Evolutionary conservation across 2,329 filamentous ascomycete species (phyloP).

Genomic region (Blastomyces gilchristii): DNA sequence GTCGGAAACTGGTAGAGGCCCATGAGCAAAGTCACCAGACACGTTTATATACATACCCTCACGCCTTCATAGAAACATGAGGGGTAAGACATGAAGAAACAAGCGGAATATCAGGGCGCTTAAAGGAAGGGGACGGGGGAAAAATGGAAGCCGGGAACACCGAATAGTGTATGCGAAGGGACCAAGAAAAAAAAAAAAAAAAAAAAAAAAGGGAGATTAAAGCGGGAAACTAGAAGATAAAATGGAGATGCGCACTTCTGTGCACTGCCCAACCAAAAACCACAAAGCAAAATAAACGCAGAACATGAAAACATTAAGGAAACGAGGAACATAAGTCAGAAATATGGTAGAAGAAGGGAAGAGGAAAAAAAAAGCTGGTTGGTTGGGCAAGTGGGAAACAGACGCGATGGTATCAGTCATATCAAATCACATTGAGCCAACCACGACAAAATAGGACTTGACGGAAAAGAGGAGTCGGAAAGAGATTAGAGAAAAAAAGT

Average conservation of each 20-base stretch:
- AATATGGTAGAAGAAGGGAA: slow-evolving; percentile 14
- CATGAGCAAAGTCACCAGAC: neutral
- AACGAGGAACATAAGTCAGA: slow-evolving; percentile 13
- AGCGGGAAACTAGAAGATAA: slow-evolving; percentile 15
- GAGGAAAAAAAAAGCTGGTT: slow-evolving; percentile 13
- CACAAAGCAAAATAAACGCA: slow-evolving; percentile 8
- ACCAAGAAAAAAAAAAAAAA: neutral
- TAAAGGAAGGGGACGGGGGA: neutral
- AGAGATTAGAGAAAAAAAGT: neutral
- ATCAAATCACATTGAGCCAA: slow-evolving; percentile 17
- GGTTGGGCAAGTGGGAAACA: slow-evolving; percentile 28
- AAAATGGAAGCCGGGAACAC: neutral
- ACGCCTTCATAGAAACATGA: neutral
- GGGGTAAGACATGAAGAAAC: neutral
- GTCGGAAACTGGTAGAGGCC: neutral
- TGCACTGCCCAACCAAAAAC: slow-evolving; percentile 25
- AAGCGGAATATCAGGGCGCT: neutral
- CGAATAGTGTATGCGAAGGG: neutral
- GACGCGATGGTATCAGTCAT: slow-evolving; percentile 41
- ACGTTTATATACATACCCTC: neutral
- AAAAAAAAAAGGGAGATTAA: neutral
- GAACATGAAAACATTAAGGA: slow-evolving; percentile 6
- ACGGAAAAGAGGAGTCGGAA: slow-evolving; percentile 8
- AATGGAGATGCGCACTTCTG: slow-evolving; percentile 38
- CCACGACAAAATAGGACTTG: slow-evolving; percentile 3